These are phyloP conservation scores for Stagonosporopsis chrysanthemi DNA, from an alignment of 2,329 filamentous ascomycete genomes.

Conservation along the genomic window DNA sequence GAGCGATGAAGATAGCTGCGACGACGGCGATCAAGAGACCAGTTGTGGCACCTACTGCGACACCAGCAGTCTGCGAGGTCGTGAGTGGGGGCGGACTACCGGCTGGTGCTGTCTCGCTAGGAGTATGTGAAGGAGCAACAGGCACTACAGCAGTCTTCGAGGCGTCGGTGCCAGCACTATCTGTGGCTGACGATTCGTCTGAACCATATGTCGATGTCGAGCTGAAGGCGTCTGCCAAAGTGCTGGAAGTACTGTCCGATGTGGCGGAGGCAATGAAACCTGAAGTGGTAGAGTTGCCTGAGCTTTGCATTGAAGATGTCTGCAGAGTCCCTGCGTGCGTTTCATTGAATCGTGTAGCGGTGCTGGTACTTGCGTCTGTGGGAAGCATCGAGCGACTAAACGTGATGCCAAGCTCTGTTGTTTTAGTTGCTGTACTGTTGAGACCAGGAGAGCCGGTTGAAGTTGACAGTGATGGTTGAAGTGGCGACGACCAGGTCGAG, in stretches of 20 bases:
- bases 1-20: constrained; percentile 43
- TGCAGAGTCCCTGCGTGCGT: constrained; percentile 9
- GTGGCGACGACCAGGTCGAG: background rate
- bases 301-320: background rate
- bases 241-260: background rate
- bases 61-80: constrained; percentile 45
- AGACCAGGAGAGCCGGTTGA: background rate
- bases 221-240: background rate
- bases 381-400: constrained; percentile 9
- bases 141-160: background rate
- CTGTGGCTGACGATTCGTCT: background rate
- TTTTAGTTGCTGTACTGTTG: background rate
- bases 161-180: background rate
- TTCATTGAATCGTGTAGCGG: background rate
- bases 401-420: constrained; percentile 5
- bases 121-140: constrained; percentile 22
- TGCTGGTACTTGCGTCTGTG: background rate
- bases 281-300: constrained; percentile 2
- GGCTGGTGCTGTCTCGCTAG: constrained; percentile 20
- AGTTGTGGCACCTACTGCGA: constrained; percentile 45
- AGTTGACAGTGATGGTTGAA: background rate
- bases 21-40: constrained; percentile 45
- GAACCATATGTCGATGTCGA: background rate
- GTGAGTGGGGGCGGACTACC: constrained; percentile 31
- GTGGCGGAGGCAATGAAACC: background rate